A percentile compares a stretch with the other conserved stretches of the same genome.
Evolutionary conservation across 2,329 filamentous ascomycete species (phyloP).

Genomic region (Talaromyces sp.): DNA sequence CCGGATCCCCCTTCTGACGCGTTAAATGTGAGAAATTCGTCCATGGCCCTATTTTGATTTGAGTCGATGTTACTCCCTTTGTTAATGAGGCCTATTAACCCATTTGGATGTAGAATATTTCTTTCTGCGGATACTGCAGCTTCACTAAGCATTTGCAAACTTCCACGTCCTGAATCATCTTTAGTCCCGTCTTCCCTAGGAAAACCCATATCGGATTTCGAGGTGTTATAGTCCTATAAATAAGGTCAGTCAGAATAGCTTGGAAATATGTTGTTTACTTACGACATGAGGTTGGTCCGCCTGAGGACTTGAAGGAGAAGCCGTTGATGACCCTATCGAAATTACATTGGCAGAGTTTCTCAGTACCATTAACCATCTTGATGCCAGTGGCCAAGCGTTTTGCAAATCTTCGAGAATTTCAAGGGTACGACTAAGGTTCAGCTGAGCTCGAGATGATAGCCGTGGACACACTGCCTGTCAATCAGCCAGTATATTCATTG

Average conservation of each 20-base stretch:
- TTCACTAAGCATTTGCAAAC: not conserved
- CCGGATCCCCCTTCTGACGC: not conserved
- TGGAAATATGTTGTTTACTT: not conserved
- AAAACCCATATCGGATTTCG: not conserved
- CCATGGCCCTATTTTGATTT: not conserved
- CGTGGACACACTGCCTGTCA: not conserved
- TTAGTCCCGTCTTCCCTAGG: not conserved
- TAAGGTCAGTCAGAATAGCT: not conserved
- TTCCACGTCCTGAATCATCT: not conserved
- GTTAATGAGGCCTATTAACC: not conserved
- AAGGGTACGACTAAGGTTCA: not conserved
- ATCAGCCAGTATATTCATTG: not conserved
- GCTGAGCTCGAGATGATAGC: not conserved
- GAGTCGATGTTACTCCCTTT: not conserved
- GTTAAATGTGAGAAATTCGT: not conserved
- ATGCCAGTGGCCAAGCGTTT: not conserved
- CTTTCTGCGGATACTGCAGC: not conserved
- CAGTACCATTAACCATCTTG: not conserved
- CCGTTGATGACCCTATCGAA: not conserved
- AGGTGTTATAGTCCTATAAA: not conserved
- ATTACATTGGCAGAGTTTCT: not conserved
- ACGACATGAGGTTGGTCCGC: not conserved
- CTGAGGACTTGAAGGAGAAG: not conserved
- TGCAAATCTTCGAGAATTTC: conserved; percentile 1
- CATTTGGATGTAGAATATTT: not conserved